Conservation (phyloP, 768 basidiomycete genomes). For the Tylopilus felleus region DNA sequence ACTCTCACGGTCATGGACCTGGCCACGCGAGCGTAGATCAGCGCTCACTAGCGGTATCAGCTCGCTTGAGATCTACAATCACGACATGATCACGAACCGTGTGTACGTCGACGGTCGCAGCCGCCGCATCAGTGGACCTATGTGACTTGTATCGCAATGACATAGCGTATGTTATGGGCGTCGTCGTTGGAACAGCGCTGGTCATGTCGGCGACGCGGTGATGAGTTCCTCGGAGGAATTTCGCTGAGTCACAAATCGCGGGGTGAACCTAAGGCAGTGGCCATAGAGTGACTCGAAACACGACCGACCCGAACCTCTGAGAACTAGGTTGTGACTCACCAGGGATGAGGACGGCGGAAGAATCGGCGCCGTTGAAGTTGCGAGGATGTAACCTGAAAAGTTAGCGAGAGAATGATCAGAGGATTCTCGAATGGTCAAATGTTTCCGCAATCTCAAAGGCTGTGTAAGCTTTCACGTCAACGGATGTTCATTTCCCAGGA, state of each 20-base stretch:
- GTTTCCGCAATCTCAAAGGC: background rate
- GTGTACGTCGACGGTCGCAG: background rate
- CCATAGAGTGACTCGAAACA: background rate
- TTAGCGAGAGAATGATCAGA: background rate
- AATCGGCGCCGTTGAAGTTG: constrained; percentile 19
- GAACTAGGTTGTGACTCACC: background rate
- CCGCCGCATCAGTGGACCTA: constrained; percentile 5
- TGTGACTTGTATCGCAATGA: background rate
- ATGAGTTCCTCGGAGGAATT: too few relatives aligned
- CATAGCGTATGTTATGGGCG: background rate
- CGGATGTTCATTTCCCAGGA: background rate
- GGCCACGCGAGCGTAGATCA: constrained; percentile 12
- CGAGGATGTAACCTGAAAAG: too few relatives aligned
- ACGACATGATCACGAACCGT: background rate
- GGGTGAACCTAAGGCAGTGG: background rate
- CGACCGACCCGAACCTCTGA: background rate
- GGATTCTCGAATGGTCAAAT: background rate
- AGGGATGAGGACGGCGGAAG: constrained; percentile 1
- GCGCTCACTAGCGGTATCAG: background rate
- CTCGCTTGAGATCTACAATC: constrained; percentile 3
- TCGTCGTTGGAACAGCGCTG: background rate
- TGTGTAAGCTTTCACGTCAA: background rate
- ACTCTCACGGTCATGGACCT: constrained; percentile 1
- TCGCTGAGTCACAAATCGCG: background rate
- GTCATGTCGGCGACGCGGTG: background rate